phyloP scores from a whole-genome alignment of 352 stramenopile genomes.

The Pythium dissimile region DNA sequence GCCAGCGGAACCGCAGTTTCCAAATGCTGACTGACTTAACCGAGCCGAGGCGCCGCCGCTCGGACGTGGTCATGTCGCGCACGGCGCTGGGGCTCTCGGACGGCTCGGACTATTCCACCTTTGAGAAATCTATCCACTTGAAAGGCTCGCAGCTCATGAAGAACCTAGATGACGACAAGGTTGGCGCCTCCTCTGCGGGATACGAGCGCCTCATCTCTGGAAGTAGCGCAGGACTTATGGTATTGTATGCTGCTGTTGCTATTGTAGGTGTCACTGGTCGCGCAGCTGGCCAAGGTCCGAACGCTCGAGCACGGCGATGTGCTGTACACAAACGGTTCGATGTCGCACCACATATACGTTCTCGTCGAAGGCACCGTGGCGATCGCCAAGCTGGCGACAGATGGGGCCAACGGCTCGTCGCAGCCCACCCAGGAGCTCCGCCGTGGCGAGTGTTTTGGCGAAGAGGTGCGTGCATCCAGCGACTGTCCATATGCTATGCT shows the following conservation, averaged over 20 bases:
- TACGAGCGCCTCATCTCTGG: no score
- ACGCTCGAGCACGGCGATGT: conserved; percentile 53
- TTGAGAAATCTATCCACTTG: conserved; percentile 84
- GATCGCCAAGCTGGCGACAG: conserved; percentile 26
- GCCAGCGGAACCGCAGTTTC: conserved; percentile 44
- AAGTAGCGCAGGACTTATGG: background rate
- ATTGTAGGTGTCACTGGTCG: conserved; percentile 66
- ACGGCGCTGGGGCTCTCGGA: conserved; percentile 24
- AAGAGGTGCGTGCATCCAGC: conserved; percentile 46
- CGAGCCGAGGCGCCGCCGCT: conserved; percentile 7
- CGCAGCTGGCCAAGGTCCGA: conserved; percentile 64
- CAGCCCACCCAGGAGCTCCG: conserved; percentile 42
- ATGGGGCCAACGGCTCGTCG: background rate
- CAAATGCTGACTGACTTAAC: conserved; percentile 13
- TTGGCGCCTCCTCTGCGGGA: no score
- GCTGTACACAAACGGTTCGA: conserved; percentile 43
- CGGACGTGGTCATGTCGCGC: conserved; percentile 31
- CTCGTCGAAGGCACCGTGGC: conserved; percentile 71
- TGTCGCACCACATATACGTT: conserved; percentile 54
- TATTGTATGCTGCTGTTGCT: no score
- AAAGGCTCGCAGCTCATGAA: conserved; percentile 82
- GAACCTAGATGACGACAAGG: conserved; percentile 80
- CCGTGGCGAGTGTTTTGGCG: conserved; percentile 77
- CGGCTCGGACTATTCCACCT: conserved; percentile 64
- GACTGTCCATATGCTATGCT: background rate